Evolutionary conservation across 148 eudicot species (phyloP), one percentile per base, ranked within the genome.

Genomic region (Cornus florida): DNA sequence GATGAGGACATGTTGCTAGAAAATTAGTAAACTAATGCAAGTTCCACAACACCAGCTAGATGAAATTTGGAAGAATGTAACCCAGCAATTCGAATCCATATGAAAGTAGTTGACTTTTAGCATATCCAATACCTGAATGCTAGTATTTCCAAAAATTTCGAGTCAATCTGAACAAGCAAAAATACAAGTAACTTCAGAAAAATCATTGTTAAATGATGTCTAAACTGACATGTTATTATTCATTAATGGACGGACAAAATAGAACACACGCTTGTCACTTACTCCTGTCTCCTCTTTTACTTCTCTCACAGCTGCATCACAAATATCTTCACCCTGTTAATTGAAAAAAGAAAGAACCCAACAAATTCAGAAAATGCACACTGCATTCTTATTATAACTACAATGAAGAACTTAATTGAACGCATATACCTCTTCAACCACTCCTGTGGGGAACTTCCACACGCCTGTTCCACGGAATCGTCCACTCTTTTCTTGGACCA

Each of bases 361-460:
- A 35, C 6, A 33, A 77, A 22, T 31, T 65, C 76, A 77, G 35
- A n/a, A 67, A 35, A 24, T 48, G n/a, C 19, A 13, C 22, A 28
- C 20, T 31, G 64, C 50, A 13, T 32, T 31, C 2, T 24, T 41
- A 43, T 53, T 50, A n/a, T 32, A 31, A 0, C 20, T 38, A 19
- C 6, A n/a, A 19, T 65, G 7, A 32, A 16, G 64, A 46, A 76
- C 71, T 24, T 46, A n/a, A 14, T 72, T 38, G 24, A n/a, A 20
- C 3, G 50, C 17, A 19, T 19, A 62, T 62, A 62, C 66, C 66
- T 62, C 66, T 20, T 91, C 87, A 72, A 86, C 90, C 56, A 84
- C 88, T 68, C 97, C 97, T 1, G 97, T 93, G 14, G 97, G 97
- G 28, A 86, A 79, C 84, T 88, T 88, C 90, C 90, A 88, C 39